Evolutionary conservation across 257 asterid genomes (phyloP).

Genomic region (Petunia axillaris): DNA sequence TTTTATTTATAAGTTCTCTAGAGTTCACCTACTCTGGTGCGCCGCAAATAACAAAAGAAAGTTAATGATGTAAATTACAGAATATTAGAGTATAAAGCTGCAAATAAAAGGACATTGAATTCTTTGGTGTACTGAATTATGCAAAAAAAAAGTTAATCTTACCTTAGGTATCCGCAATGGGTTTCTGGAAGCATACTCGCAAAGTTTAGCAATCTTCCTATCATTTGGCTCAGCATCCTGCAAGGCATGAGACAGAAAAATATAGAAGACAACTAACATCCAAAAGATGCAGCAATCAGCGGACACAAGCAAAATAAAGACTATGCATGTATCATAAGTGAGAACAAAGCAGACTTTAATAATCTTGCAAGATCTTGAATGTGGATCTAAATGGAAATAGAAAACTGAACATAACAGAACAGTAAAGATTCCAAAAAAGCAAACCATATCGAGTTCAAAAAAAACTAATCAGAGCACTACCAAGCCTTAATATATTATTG

Average conservation of each 20-base stretch:
- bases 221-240: slow-evolving; percentile 58
- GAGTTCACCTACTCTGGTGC: too few species aligned
- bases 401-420: too few species aligned
- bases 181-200: slow-evolving; percentile 52
- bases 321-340: too few species aligned
- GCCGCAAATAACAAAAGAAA: too few species aligned
- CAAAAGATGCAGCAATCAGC: too few species aligned
- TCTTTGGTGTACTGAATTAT: background rate
- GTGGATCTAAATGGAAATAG: too few species aligned
- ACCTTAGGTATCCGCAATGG: slow-evolving; percentile 58
- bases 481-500: too few species aligned
- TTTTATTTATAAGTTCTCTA: too few species aligned
- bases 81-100: background rate
- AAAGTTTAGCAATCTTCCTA: slow-evolving; percentile 51
- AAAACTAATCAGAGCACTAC: background rate
- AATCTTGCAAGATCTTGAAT: background rate
- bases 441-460: background rate
- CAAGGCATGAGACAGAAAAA: background rate
- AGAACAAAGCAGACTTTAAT: background rate
- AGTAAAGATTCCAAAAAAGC: background rate
- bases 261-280: background rate
- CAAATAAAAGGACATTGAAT: background rate
- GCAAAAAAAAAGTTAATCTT: background rate
- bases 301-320: too few species aligned
- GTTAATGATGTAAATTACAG: too few species aligned